Evolutionary conservation across 345 rosid species (phyloP), one percentile per base, ranked within the genome.

Genomic region (Brassica cretica): DNA sequence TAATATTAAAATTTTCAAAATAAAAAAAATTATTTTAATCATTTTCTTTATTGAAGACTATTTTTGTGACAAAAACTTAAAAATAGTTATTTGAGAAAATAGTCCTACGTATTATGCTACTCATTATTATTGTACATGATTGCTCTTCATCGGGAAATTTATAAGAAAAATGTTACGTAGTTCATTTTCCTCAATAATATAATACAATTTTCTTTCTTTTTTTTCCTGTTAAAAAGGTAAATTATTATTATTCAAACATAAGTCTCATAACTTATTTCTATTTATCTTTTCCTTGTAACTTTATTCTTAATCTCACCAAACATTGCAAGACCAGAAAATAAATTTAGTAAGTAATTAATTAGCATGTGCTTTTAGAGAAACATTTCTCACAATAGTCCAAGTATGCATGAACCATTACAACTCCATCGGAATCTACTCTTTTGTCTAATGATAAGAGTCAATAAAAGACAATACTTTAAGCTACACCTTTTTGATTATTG

Each of bases 301-400:
- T 60, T 72, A 72, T 78, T 59, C 56, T 3, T 67, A 46, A 72
- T 73, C 69, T 78, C 69, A 78, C 74, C 78, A 68, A 79, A 79
- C 66, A 53, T 33, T 69, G 61, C 35, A 79, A 74, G 59, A 79
- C 71, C 29, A 5, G 5, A 12, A 61, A 12, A 56, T 49, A 49
- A 16, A 49, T 49, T 35, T 14, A 69, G 60, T 68, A 51, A 63
- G 27, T 68, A 59, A 19, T 51, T 18, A 61, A 62, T 74, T 49
- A 61, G 61, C 70, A 79, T 74, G 82, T 73, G 78, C 35, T 33
- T 72, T 68, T 37, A 62, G 41, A 78, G 32, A 41, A 66, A 46
- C 32, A 9, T 64, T 67, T 72, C 69, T 33, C 46, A 66, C 64
- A 66, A 49, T 49, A 66, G 73, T 72, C 81, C 77, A 72, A 72